Evolutionary conservation across 2,329 filamentous ascomycete species (phyloP), one percentile per base, ranked within the genome.

Genomic region (Xylariomycetidae sp.): DNA sequence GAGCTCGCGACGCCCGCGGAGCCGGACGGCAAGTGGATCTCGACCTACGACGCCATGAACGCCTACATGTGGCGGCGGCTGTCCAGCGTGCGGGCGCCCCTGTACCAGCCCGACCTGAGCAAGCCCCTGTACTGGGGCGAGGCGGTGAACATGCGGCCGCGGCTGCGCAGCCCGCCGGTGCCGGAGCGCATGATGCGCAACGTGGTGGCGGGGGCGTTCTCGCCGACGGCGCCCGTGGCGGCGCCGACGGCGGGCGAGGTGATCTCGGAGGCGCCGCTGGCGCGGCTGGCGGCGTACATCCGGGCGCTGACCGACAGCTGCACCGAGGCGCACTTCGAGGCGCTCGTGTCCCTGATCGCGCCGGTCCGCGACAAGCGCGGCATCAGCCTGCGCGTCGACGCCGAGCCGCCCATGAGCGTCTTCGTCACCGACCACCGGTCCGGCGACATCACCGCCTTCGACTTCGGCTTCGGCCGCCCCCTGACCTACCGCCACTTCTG

Each of bases 11-110:
- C 30, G 1, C 58, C 62, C 4, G 26, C 28, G 0, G 28, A 45
- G 0, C 25, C 25, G n/a, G 13, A 10, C 10, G 58, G 53, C 5
- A 45, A 49, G 6, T 67, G 64, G 62, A 56, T 70, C 20, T 69
- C 65, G 4, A 69, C 62, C 3, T 69, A 67, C 39, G 66, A 69
- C 31, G 63, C 64, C n/a, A 57, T 62, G 35, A 52, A 54, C 2
- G 64, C 65, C 8, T 59, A 61, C 25, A 51, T 69, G 7, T 67
- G 64, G 63, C 61, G 64, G 2, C 48, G 48, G 4, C 35, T 67
- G 0, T 53, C 61, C 3, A 51, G 55, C 3, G 46, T 62, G 4
- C 56, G 64, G 8, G 54, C 54, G n/a, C 0, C 50, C 0, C 16
- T 62, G 1, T 65, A 59, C 41, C 52, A 60, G 0, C 41, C 53